Evolutionary conservation across 2,329 filamentous ascomycete species (phyloP).

Genomic region (Sporothrix brasiliensis): DNA sequence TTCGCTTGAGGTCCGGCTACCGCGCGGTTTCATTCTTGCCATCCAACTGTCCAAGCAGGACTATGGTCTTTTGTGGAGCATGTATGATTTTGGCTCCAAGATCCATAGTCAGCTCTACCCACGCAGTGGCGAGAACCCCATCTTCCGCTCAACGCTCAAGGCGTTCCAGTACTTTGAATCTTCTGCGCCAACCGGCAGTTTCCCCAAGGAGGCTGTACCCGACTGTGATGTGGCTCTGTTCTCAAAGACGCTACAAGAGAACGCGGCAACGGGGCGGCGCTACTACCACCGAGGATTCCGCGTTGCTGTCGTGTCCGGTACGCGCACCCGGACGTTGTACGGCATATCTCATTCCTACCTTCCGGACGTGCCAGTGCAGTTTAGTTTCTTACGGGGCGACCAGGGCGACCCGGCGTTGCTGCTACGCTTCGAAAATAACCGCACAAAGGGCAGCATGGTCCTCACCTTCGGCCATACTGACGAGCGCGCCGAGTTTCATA

Average conservation of each 20-base stretch:
- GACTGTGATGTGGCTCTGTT: constrained; percentile 76
- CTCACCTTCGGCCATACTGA: constrained; percentile 75
- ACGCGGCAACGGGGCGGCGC: constrained; percentile 71
- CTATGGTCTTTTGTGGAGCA: constrained; percentile 76
- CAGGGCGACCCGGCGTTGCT: constrained; percentile 69
- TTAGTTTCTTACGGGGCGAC: constrained; percentile 74
- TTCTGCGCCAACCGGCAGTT: constrained; percentile 67
- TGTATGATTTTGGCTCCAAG: constrained; percentile 81
- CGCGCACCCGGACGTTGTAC: constrained; percentile 75
- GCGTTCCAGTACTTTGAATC: constrained; percentile 82
- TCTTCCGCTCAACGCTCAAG: constrained; percentile 70
- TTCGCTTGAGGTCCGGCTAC: constrained; percentile 69
- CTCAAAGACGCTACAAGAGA: constrained; percentile 68
- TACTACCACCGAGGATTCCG: constrained; percentile 78
- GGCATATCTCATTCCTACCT: constrained; percentile 71
- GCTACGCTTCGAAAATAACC: constrained; percentile 68
- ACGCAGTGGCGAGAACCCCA: constrained; percentile 67
- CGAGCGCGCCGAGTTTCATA: constrained; percentile 71
- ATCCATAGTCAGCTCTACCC: constrained; percentile 72
- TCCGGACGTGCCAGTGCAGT: constrained; percentile 70
- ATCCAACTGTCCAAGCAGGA: constrained; percentile 75
- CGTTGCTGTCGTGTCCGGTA: constrained; percentile 74
- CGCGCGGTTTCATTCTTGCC: constrained; percentile 73
- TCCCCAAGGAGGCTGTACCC: constrained; percentile 73
- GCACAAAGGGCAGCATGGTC: constrained; percentile 70